Evolutionary conservation across 2,329 filamentous ascomycete genomes (phyloP).

Genomic region (Paraphaeosphaeria sporulosa): DNA sequence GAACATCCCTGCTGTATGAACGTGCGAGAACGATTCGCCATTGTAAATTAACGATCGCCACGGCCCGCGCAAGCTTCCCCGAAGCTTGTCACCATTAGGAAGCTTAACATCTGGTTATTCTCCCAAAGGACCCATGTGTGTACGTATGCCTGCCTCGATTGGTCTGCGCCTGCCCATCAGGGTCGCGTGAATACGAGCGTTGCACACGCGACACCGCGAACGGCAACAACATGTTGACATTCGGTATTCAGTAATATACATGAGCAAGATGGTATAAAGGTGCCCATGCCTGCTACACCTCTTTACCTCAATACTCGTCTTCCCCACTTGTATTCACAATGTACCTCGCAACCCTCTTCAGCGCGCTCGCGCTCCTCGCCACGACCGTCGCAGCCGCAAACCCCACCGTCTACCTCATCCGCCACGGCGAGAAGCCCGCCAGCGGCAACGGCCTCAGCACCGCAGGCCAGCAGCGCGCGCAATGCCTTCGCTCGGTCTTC

Average conservation of each 20-base stretch:
- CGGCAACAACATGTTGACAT: background rate
- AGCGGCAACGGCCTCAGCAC: slow-evolving; percentile 59
- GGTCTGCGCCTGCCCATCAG: background rate
- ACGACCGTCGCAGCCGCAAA: slow-evolving; percentile 21
- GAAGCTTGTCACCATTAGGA: slow-evolving; percentile 5
- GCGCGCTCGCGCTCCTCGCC: background rate
- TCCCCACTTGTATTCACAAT: background rate
- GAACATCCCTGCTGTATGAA: background rate
- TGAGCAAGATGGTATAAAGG: background rate
- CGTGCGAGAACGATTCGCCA: slow-evolving; percentile 5
- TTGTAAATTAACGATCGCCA: background rate
- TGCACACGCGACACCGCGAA: slow-evolving; percentile 3
- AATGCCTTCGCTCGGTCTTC: slow-evolving; percentile 67
- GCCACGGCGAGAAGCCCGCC: slow-evolving; percentile 69
- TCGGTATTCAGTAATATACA: background rate
- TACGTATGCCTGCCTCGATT: background rate
- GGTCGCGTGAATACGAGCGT: background rate
- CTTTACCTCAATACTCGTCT: too few species aligned
- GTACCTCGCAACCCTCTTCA: background rate
- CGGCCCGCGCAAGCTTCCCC: background rate
- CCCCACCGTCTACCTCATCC: slow-evolving; percentile 68
- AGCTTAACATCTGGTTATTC: background rate
- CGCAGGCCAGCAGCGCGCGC: slow-evolving; percentile 63
- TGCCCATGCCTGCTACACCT: too few species aligned
- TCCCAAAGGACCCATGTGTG: background rate